These are phyloP conservation scores for Dioszegia aurantiaca DNA, from an alignment of 768 basidiomycete genomes.

Conservation along the genomic window DNA sequence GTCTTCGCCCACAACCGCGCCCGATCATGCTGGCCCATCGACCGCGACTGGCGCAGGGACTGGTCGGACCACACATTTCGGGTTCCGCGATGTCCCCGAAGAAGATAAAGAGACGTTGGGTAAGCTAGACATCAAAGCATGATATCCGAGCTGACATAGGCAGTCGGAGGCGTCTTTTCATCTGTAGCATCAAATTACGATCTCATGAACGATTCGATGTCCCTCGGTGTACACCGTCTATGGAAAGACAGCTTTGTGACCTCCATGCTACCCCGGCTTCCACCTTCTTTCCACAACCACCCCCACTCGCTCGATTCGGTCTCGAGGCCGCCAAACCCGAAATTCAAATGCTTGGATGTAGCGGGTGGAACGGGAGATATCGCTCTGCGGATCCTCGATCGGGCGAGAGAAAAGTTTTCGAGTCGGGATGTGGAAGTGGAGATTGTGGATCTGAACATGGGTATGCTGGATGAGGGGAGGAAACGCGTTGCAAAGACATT, in stretches of 20 bases:
- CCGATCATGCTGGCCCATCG: constrained; percentile 9
- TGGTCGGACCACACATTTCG: constrained; percentile 70
- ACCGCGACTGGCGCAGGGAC: background rate
- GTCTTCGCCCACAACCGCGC: background rate
- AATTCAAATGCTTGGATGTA: constrained; percentile 78
- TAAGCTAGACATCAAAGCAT: constrained; percentile 21
- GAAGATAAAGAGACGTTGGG: constrained; percentile 76
- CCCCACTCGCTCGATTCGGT: constrained; percentile 2
- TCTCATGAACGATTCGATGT: constrained; percentile 99
- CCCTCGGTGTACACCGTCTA: constrained; percentile 87
- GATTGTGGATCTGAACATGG: constrained; percentile 87
- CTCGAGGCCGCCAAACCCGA: constrained; percentile 22
- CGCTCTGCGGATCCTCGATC: constrained; percentile 86
- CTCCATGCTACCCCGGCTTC: constrained; percentile 66
- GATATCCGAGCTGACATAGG: background rate
- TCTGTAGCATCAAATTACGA: constrained; percentile 95
- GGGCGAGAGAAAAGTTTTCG: constrained; percentile 79
- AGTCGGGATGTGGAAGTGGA: constrained; percentile 86
- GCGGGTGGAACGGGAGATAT: constrained; percentile 97
- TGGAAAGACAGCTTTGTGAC: constrained; percentile 94
- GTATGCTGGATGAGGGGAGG: constrained; percentile 91
- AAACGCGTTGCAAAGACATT: constrained; percentile 92
- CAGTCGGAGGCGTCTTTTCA: constrained; percentile 87
- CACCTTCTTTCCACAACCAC: constrained; percentile 42
- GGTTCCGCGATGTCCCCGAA: constrained; percentile 83